Evolutionary conservation across 352 stramenopile genomes (phyloP).

Genomic region (Phytophthora constricta): DNA sequence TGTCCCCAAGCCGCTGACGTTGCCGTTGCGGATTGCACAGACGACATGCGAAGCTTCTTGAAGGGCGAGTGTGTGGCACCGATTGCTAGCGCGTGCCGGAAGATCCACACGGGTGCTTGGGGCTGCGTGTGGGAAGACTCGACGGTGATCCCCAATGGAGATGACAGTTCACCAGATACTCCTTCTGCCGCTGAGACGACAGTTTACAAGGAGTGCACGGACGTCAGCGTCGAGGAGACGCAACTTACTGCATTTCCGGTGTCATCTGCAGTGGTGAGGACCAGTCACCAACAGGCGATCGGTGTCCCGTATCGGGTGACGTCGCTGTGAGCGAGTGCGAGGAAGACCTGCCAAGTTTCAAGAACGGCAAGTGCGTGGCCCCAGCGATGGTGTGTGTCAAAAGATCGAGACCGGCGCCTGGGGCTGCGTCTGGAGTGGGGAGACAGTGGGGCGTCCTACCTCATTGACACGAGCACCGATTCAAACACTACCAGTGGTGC

Average conservation of each 20-base stretch:
- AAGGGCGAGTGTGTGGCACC: slow-evolving; percentile 46
- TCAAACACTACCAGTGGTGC: background rate
- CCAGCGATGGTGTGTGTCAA: slow-evolving; percentile 46
- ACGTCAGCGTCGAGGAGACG: slow-evolving; percentile 63
- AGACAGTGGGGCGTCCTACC: slow-evolving; percentile 13
- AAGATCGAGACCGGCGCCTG: slow-evolving; percentile 61
- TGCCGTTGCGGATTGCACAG: slow-evolving; percentile 45
- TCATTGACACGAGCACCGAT: slow-evolving; percentile 19
- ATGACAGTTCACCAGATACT: background rate
- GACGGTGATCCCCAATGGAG: background rate
- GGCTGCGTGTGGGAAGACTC: slow-evolving; percentile 37
- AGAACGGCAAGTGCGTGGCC: slow-evolving; percentile 50
- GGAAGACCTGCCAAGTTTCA: slow-evolving; percentile 51
- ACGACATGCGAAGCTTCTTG: slow-evolving; percentile 22
- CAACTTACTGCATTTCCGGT: slow-evolving; percentile 64
- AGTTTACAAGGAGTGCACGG: slow-evolving; percentile 37
- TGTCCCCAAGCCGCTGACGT: slow-evolving; percentile 55
- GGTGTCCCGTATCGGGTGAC: slow-evolving; percentile 59
- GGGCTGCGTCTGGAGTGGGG: slow-evolving; percentile 58
- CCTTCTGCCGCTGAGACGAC: slow-evolving; percentile 1
- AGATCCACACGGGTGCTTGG: slow-evolving; percentile 58
- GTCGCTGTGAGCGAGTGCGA: slow-evolving; percentile 56
- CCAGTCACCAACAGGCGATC: slow-evolving; percentile 33
- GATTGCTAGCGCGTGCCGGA: slow-evolving; percentile 47
- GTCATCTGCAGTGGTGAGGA: slow-evolving; percentile 57